Evolutionary conservation across 352 stramenopile species (phyloP), one percentile per base, ranked within the genome.

Genomic region (Phytophthora capsici): DNA sequence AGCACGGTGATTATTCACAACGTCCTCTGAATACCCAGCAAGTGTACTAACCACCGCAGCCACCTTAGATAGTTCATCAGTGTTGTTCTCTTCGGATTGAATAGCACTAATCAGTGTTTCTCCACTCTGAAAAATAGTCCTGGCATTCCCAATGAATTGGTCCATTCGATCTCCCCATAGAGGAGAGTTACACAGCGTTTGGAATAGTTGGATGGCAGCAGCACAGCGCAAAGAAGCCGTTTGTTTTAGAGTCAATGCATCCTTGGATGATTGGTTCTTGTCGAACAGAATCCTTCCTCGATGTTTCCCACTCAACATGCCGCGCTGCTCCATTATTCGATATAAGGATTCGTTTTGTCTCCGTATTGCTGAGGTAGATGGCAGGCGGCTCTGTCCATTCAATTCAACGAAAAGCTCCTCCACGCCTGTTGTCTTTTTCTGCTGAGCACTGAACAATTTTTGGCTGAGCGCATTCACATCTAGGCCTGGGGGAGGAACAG

Each of bases 261-360:
- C 51, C 7, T 40, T 22, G 14, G 43, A 37, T 46, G 10, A 13
- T 19, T 37, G 16, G 14, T 17, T 26, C 30, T 25, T 62, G 0
- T 37, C 28, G 25, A 47, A 43, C 32, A 28, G 20, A 13, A 28
- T 30, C 17, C 30, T 34, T 26, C 22, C 23, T 38, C 25, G 22
- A 36, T 6, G 56, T 32, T n/a, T 57, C 6, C 40, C 14, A 17
- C 34, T 19, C 13, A 76, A 23, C 1, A 73, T 70, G 0, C 53
- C 41, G 19, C 17, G 37, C 37, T 60, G 46, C 7, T 66, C 45
- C 49, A 78, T 53, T 6, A 66, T 13, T 4, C 36, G 25, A n/a
- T 66, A 64, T 3, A 82, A 20, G 0, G 34, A 30, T 54, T 82
- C 73, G 38, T 66, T 71, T 23, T 71, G 67, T 34, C 73, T 80